Base-by-base conservation (phyloP, 176 grass and related monocot species). In the Triticum urartu region DNA sequence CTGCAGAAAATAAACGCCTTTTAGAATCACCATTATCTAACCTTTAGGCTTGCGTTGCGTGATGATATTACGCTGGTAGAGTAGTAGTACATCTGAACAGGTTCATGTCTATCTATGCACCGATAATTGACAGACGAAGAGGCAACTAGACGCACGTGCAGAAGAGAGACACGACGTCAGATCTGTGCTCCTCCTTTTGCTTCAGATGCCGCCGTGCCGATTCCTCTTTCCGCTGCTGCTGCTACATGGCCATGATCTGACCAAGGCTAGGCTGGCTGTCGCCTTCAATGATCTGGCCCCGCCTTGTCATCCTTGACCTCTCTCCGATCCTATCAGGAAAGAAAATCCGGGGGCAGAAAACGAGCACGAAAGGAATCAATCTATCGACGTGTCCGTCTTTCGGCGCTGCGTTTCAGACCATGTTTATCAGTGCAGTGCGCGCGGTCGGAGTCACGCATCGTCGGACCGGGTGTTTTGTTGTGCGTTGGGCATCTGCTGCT, bases 401-500 rank as follows among this genome's bases (percentile, higher is more conserved):
- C 79, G 79, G 64, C 64, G 12, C n/a, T n/a, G n/a, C 79, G 52
- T 65, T 87, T 65, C 43, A 25, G 59, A 60, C 21, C 62, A 39
- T 65, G 59, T 8, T 21, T 22, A 15, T 45, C 36, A n/a, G 17
- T 6, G 56, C 40, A 7, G 50, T 48, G 45, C 45, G 77, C 13
- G 24, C 56, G n/a, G 61, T 81, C 39, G 18, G 38, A 45, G 13
- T 67, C 39, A 4, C 33, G n/a, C 30, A 66, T 15, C 56, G 21
- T 63, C n/a, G 4, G 78, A 15, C 39, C 62, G 52, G 17, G 28
- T 35, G 30, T 30, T 30, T 30, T 78, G 9, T 11, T 39, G 24
- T 78, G 13, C 68, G 3, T 25, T 81, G 32, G 83, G 62, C 73
- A 2, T 58, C 45, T 48, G 12, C 12, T 5, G 45, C 45, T 14